Conservation (phyloP, 2,329 filamentous ascomycete species). For the Dryadomyces sulphureus region DNA sequence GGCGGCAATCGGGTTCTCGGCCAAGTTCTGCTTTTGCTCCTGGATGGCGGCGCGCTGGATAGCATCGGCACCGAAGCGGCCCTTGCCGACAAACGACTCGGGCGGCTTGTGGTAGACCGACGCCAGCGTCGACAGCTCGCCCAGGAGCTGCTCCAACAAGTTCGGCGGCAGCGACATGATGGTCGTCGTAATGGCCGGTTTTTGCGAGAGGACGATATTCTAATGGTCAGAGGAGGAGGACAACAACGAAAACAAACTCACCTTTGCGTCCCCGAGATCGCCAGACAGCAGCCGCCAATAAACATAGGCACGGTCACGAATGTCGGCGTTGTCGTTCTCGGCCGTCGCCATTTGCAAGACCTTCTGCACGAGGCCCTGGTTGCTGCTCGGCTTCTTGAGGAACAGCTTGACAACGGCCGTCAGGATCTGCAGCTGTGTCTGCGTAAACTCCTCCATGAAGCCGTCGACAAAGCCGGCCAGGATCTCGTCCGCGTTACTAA, state of each 20-base stretch:
- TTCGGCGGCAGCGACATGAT: constrained; percentile 76
- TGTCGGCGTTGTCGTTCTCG: constrained; percentile 95
- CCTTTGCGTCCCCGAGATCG: constrained; percentile 80
- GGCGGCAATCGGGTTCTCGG: constrained; percentile 86
- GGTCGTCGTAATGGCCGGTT: constrained; percentile 85
- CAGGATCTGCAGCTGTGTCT: constrained; percentile 96
- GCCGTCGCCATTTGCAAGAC: constrained; percentile 85
- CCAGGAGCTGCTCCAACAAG: constrained; percentile 78
- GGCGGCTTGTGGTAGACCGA: constrained; percentile 98
- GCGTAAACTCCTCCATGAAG: constrained; percentile 93
- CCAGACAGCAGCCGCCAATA: constrained; percentile 96
- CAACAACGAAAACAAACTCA: constrained; percentile 18
- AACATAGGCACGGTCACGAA: constrained; percentile 90
- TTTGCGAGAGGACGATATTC: constrained; percentile 84
- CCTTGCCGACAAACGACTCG: constrained; percentile 94
- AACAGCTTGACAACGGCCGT: constrained; percentile 97
- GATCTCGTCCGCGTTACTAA: constrained; percentile 95
- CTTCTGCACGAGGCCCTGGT: constrained; percentile 82
- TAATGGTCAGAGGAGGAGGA: constrained; percentile 15
- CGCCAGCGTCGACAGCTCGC: constrained; percentile 83
- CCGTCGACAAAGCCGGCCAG: constrained; percentile 80
- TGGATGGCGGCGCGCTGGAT: constrained; percentile 93
- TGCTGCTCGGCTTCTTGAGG: constrained; percentile 87
- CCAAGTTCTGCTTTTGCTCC: constrained; percentile 83
- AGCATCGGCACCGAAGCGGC: constrained; percentile 82